Percentiles rank a stretch among this genome's conserved stretches.
Evolutionary conservation across 2,329 filamentous ascomycete species (phyloP).

Genomic region (Pseudogymnoascus sp.): DNA sequence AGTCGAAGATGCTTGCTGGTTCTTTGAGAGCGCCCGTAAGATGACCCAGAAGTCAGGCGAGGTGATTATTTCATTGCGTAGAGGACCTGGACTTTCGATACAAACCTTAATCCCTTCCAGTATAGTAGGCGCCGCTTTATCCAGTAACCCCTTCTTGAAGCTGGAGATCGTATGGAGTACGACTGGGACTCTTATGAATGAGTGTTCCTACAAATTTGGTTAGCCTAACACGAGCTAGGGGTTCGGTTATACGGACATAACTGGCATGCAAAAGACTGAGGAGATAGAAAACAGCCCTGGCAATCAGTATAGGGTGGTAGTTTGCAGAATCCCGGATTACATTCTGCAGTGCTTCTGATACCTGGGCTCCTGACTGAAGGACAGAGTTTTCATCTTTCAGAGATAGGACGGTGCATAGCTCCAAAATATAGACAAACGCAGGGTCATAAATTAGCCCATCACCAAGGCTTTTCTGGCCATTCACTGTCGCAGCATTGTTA

Average conservation of each 20-base stretch:
- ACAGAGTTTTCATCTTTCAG: constrained; percentile 69
- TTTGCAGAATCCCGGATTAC: constrained; percentile 72
- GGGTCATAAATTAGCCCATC: constrained; percentile 71
- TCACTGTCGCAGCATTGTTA: constrained; percentile 55
- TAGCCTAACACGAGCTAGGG: constrained; percentile 12
- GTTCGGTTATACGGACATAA: constrained; percentile 54
- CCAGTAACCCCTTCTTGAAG: constrained; percentile 69
- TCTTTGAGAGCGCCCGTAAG: constrained; percentile 64
- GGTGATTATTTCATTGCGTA: constrained; percentile 88
- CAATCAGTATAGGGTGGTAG: constrained; percentile 76
- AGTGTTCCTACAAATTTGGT: constrained; percentile 57
- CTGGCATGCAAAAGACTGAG: constrained; percentile 73
- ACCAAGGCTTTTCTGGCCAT: constrained; percentile 48
- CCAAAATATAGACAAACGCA: constrained; percentile 79
- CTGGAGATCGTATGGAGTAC: constrained; percentile 86
- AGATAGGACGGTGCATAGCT: constrained; percentile 77
- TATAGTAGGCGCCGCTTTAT: constrained; percentile 67
- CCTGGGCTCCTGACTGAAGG: constrained; percentile 64
- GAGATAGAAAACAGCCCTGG: constrained; percentile 79
- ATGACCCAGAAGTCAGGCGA: constrained; percentile 97
- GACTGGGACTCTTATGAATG: constrained; percentile 86
- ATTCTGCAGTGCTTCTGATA: constrained; percentile 73
- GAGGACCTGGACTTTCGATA: constrained; percentile 65
- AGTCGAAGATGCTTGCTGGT: constrained; percentile 61
- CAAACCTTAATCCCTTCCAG: constrained; percentile 74